Base-by-base conservation (phyloP, 2,329 filamentous ascomycete species). In the Colletotrichum salicis region DNA sequence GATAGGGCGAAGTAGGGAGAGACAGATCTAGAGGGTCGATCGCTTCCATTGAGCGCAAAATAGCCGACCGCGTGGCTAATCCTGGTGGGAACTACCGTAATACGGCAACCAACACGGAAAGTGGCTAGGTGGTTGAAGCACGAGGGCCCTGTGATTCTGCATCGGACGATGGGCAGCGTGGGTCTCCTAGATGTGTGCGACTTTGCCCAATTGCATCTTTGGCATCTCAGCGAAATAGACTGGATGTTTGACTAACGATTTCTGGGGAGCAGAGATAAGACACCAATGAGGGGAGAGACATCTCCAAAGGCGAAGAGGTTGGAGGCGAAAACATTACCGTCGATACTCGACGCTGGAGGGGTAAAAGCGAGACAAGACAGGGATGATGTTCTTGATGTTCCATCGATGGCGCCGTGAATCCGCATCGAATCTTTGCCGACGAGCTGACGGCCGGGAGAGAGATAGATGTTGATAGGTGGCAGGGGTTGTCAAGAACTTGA, bases 351-450 rank as follows among this genome's bases (percentile, higher is more conserved):
- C 5, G 24, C 41, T 61, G n/a, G 57, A 24, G 63, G 12, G 29
- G 48, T 5, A 8, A 41, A 13, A 24, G 13, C 11, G 41, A 48
- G 45, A 5, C 33, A n/a, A n/a, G 52, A 8, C 68, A 48, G 64
- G 68, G 58, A 58, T 61, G 8, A 5, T 37, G 64, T 35, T 58
- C 22, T 55, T 56, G n/a, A 71, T 52, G 64, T 59, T 55, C 33
- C 68, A 58, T 67, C 58, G 41, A 19, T 5, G 33, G 41, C 55
- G 67, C 61, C 54, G 67, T 29, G 19, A n/a, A 52, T 57, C 58
- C 62, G 68, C 68, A 58, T 68, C 37, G 31, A 48, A 35, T 33
- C 51, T 48, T 70, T 22, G 45, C 58, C 35, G 24, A 59, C 55
- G 57, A n/a, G 37, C 15, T 8, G 37, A 41, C 37, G 13, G 2